Percentiles rank a stretch among this genome's conserved stretches.
Evolutionary conservation across 345 rosid genomes (phyloP).

Genomic region (Bretschneidera sinensis): DNA sequence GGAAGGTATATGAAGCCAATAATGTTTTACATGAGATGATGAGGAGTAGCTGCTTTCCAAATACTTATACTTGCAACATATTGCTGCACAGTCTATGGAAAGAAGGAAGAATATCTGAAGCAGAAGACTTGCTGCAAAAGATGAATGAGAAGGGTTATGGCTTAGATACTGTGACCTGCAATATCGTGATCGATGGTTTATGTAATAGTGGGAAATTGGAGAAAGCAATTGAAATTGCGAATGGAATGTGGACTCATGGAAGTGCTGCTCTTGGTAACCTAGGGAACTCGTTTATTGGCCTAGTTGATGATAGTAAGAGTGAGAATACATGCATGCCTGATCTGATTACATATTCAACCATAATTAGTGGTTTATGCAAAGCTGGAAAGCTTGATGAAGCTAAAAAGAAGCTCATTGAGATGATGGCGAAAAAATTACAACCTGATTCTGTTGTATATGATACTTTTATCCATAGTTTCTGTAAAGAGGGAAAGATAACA

Average conservation of each 20-base stretch:
- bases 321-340: conserved; percentile 73
- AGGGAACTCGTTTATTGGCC: conserved; percentile 70
- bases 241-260: conserved; percentile 79
- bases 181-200: conserved; percentile 78
- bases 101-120: conserved; percentile 67
- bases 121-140: conserved; percentile 73
- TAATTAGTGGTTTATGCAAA: conserved; percentile 75
- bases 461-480: conserved; percentile 66
- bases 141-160: conserved; percentile 81
- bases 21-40: conserved; percentile 71
- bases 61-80: conserved; percentile 70
- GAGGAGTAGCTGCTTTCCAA: conserved; percentile 59
- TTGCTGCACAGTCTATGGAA: conserved; percentile 82
- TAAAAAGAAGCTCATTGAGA: conserved; percentile 67
- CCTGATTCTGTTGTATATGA: conserved; percentile 77
- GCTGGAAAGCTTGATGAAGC: conserved; percentile 81
- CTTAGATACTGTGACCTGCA: conserved; percentile 85
- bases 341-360: conserved; percentile 68
- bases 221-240: conserved; percentile 78
- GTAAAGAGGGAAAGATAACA: conserved; percentile 84
- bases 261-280: conserved; percentile 86
- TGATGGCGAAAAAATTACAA: conserved; percentile 61
- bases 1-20: conserved; percentile 56
- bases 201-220: conserved; percentile 74
- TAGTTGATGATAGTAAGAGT: conserved; percentile 54